Percentiles rank a stretch among this genome's conserved stretches.
phyloP scores from a whole-genome alignment of 805 yeast genomes.

The Metschnikowia aberdeeniae region DNA sequence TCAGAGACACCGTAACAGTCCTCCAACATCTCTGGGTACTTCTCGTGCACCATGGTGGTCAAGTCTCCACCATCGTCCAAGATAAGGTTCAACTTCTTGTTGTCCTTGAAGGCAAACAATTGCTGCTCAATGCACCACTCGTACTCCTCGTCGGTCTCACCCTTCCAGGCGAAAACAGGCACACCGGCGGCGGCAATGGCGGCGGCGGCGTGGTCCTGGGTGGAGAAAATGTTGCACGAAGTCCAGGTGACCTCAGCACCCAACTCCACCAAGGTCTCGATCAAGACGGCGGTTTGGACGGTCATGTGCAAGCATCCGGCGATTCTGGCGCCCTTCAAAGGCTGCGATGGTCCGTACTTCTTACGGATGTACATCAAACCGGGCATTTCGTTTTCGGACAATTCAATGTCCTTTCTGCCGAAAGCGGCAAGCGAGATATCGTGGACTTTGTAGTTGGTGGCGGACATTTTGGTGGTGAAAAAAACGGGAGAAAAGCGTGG shows the following conservation, averaged over 20 bases:
- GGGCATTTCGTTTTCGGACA: conserved; percentile 99
- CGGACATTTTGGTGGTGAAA: conserved; percentile 24
- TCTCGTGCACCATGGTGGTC: conserved; percentile 93
- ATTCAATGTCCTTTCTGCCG: conserved; percentile 98
- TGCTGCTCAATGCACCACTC: conserved; percentile 99
- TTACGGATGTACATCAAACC: conserved; percentile 97
- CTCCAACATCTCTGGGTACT: conserved; percentile 95
- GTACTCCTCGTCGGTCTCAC: conserved; percentile 99
- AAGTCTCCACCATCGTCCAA: conserved; percentile 99
- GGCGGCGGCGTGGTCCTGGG: conserved; percentile 99
- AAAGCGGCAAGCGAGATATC: conserved; percentile 98
- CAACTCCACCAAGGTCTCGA: conserved; percentile 92
- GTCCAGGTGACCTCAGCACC: conserved; percentile 99
- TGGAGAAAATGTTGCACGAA: conserved; percentile 98
- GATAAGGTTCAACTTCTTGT: conserved; percentile 90
- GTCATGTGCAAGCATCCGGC: conserved; percentile 99
- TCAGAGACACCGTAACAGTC: conserved; percentile 95
- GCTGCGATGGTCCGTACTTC: conserved; percentile 87
- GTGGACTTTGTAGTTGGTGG: conserved; percentile 84
- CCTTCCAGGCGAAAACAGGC: conserved; percentile 99
- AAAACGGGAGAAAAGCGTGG: conserved; percentile 1
- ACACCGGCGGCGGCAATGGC: conserved; percentile 99
- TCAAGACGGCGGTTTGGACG: conserved; percentile 97
- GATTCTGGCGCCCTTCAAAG: conserved; percentile 96
- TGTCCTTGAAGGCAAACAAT: conserved; percentile 95